Evolutionary conservation across 192 early-diverging fungal species (phyloP).

Genomic region (Podila clonocystis): DNA sequence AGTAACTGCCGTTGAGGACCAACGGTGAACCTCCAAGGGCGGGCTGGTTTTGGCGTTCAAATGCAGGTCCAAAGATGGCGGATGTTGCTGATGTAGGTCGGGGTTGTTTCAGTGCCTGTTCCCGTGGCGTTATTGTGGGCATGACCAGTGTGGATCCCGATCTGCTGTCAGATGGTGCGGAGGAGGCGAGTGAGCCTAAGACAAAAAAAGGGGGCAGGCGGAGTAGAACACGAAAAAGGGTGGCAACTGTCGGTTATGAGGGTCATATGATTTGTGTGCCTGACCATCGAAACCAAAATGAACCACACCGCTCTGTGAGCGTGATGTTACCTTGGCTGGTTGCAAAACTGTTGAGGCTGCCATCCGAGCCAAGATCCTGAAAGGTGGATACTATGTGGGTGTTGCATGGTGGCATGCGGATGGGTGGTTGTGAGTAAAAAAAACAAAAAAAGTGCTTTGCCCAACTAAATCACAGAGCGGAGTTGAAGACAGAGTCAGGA

Average conservation of each 20-base stretch:
- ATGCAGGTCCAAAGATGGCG: slow-evolving; percentile 39
- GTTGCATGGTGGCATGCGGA: background rate
- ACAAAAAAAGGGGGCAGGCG: background rate
- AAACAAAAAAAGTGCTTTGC: no score
- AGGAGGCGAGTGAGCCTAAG: slow-evolving; percentile 12
- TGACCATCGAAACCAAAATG: background rate
- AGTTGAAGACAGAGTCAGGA: background rate
- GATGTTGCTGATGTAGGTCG: slow-evolving; percentile 25
- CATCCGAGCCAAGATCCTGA: slow-evolving; percentile 19
- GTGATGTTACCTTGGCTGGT: slow-evolving; percentile 33
- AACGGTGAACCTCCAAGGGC: slow-evolving; percentile 8
- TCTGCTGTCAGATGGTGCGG: slow-evolving; percentile 6
- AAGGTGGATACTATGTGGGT: slow-evolving; percentile 14
- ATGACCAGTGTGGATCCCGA: slow-evolving; percentile 5
- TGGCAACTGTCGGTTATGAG: background rate
- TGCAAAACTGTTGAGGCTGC: slow-evolving; percentile 9
- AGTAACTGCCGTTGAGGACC: slow-evolving; percentile 32
- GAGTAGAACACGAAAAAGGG: background rate
- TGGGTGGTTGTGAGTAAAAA: no score
- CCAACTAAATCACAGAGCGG: no score
- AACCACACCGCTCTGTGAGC: background rate
- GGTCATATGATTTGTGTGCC: background rate
- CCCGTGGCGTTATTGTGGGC: background rate
- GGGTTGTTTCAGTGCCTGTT: background rate
- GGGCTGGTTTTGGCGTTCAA: slow-evolving; percentile 9